Conservation (phyloP, 495 filamentous ascomycete genomes). For the Trichoderma parareesei region DNA sequence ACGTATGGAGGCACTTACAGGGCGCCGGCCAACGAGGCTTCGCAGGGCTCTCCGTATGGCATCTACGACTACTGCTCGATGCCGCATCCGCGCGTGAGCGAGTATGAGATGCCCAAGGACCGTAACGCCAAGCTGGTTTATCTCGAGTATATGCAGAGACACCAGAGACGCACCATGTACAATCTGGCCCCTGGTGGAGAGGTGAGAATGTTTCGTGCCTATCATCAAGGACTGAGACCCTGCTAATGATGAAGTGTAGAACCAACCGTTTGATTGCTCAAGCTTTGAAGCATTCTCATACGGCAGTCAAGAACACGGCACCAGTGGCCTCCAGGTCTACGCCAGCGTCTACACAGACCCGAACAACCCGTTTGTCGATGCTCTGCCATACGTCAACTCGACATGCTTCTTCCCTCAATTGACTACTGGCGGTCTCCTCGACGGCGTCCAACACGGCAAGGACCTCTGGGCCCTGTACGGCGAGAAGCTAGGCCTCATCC, state of each 20-base stretch:
- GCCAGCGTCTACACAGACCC: neutral
- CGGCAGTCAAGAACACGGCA: neutral
- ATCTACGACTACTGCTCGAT: conserved; percentile 1
- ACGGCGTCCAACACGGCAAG: neutral
- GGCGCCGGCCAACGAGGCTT: neutral
- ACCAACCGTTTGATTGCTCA: conserved; percentile 2
- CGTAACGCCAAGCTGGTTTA: neutral
- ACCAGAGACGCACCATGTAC: neutral
- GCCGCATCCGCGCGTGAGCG: neutral
- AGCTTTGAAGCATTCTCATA: neutral
- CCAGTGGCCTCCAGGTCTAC: neutral
- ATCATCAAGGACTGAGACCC: neutral
- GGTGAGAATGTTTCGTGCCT: neutral
- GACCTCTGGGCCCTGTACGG: conserved; percentile 1
- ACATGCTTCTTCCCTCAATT: neutral
- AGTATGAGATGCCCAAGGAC: neutral
- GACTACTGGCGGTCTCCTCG: neutral
- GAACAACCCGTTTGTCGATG: neutral
- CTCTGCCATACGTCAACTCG: conserved; percentile 1
- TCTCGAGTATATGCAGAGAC: neutral
- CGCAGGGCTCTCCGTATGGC: neutral
- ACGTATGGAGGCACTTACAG: conserved; percentile 1
- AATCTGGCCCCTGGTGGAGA: conserved; percentile 3
- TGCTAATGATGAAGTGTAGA: neutral
- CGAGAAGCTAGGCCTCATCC: neutral